These are phyloP conservation scores for Aurinia saxatilis DNA, from an alignment of 345 rosid species.

Conservation along the genomic window DNA sequence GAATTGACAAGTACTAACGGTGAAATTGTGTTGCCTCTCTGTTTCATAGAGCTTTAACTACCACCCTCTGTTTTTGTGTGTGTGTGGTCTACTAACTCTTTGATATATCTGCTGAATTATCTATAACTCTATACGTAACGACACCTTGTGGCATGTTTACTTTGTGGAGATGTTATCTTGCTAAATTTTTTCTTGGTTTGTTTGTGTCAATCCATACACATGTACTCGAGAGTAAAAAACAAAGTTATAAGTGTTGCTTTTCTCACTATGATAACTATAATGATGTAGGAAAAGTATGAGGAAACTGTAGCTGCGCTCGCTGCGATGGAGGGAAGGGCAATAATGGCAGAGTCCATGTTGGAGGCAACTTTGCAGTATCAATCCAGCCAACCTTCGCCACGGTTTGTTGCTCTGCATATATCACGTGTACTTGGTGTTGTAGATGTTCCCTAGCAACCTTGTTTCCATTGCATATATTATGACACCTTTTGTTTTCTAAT, in stretches of 20 bases:
- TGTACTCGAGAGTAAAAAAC: background rate
- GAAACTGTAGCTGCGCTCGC: conserved; percentile 61
- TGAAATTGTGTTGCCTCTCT: background rate
- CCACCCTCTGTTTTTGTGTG: background rate
- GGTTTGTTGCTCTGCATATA: conserved; percentile 36
- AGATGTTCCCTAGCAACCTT: background rate
- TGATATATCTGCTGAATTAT: background rate
- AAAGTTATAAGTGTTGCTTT: background rate
- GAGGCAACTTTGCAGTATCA: conserved; percentile 97
- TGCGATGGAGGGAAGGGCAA: conserved; percentile 92
- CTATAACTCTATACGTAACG: background rate
- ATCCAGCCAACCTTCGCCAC: conserved; percentile 85
- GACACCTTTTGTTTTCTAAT: conserved; percentile 12
- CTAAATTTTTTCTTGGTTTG: background rate
- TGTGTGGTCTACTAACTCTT: background rate
- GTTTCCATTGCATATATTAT: background rate
- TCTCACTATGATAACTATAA: background rate
- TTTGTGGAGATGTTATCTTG: background rate
- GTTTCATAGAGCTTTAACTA: background rate
- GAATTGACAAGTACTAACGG: background rate
- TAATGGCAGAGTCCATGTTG: conserved; percentile 98
- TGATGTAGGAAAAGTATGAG: conserved; percentile 83
- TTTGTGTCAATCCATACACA: background rate
- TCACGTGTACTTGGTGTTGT: background rate
- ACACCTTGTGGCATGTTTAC: background rate